These are phyloP conservation scores for Pseudogymnoascus sp. DNA, from an alignment of 2,329 filamentous ascomycete species.

Conservation along the genomic window DNA sequence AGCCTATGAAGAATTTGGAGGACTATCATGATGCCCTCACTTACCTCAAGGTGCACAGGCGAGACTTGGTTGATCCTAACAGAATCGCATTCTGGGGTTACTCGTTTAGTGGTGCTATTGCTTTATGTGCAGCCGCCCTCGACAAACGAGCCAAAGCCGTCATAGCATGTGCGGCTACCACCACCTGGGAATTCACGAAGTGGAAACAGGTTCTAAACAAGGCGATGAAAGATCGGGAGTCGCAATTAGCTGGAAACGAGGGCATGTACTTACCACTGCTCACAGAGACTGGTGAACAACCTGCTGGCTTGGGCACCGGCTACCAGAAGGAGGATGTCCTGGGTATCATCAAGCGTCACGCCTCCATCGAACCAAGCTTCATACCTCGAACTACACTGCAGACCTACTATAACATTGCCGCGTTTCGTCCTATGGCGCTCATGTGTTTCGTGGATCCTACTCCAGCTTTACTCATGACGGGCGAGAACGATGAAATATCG, in stretches of 20 bases:
- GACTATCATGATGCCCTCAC: neutral
- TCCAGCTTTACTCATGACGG: conserved; percentile 24
- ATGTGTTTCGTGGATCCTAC: conserved; percentile 18
- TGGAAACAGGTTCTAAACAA: conserved; percentile 25
- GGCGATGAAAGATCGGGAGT: conserved; percentile 33
- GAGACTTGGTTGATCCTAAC: neutral
- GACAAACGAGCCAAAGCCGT: conserved; percentile 31
- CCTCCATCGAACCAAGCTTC: conserved; percentile 12
- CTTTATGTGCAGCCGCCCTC: neutral
- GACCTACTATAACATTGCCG: conserved; percentile 27
- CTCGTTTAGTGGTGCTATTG: neutral
- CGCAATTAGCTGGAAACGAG: conserved; percentile 32
- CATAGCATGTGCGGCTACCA: conserved; percentile 15
- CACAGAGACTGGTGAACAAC: conserved; percentile 31
- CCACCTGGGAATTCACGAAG: neutral
- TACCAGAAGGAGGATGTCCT: conserved; percentile 18
- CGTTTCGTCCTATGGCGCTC: conserved; percentile 21
- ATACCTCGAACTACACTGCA: conserved; percentile 25
- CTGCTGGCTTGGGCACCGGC: conserved; percentile 28
- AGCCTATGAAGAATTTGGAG: neutral
- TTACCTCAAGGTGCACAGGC: neutral
- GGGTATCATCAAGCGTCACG: conserved; percentile 15
- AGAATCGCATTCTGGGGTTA: neutral
- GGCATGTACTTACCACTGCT: conserved; percentile 33
- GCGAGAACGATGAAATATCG: conserved; percentile 24